Evolutionary conservation across 345 rosid genomes (phyloP).

Genomic region (Populus simonii): DNA sequence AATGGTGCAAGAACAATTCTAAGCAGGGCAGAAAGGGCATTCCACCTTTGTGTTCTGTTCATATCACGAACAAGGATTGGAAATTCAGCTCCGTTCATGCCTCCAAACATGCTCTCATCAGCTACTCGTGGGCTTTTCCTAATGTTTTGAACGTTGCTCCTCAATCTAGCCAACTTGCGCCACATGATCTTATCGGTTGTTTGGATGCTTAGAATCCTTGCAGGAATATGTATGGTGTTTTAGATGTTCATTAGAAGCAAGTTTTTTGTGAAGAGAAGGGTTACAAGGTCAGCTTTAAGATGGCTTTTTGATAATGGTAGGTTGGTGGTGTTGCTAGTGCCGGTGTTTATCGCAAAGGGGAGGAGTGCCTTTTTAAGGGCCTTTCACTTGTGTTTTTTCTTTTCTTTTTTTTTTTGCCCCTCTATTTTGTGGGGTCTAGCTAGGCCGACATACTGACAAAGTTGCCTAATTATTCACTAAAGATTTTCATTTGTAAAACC

Average conservation of each 20-base stretch:
- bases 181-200: conserved; percentile 29
- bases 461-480: conserved; percentile 20
- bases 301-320: conserved; percentile 27
- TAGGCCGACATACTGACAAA: conserved; percentile 42
- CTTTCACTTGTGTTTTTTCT: conserved; percentile 5
- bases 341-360: conserved; percentile 30
- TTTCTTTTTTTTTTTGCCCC: background rate
- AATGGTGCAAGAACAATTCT: conserved; percentile 48
- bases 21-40: conserved; percentile 36
- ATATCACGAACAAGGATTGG: conserved; percentile 15
- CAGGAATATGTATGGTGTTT: background rate
- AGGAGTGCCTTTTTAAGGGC: conserved; percentile 29
- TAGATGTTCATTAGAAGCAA: background rate
- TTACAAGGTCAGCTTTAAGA: background rate
- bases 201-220: background rate
- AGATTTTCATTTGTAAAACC: background rate
- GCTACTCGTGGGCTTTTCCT: conserved; percentile 70
- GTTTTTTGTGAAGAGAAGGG: background rate
- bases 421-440: conserved; percentile 37
- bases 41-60: conserved; percentile 19
- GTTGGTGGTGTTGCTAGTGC: conserved; percentile 40
- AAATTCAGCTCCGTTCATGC: conserved; percentile 18
- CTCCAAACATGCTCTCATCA: conserved; percentile 56
- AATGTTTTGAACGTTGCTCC: conserved; percentile 46
- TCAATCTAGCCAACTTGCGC: conserved; percentile 34